phyloP scores from a whole-genome alignment of 1,284 basidiomycete genomes.

The Athelia sp. region DNA sequence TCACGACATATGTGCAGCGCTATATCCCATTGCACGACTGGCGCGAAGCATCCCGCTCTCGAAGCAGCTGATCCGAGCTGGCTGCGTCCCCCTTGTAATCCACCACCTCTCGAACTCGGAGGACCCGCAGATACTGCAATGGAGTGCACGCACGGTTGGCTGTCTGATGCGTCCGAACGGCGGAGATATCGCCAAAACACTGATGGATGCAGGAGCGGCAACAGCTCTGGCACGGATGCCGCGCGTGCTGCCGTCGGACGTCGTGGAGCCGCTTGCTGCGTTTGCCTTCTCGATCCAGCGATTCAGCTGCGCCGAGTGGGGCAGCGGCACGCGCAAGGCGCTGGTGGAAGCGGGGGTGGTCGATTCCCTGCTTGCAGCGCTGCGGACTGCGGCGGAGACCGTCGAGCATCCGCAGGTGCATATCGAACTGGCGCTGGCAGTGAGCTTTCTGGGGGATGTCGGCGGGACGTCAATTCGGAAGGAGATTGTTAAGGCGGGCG shows the following conservation, averaged over 20 bases:
- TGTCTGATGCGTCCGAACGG: constrained; percentile 23
- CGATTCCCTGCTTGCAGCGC: constrained; percentile 19
- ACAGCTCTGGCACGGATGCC: constrained; percentile 20
- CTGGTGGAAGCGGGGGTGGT: constrained; percentile 22
- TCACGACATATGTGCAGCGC: constrained; percentile 10
- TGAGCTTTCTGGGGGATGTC: constrained; percentile 21
- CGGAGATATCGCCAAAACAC: constrained; percentile 17
- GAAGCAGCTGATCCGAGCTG: constrained; percentile 16
- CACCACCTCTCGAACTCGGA: constrained; percentile 13
- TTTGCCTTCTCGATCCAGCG: constrained; percentile 22
- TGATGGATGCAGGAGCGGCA: constrained; percentile 20
- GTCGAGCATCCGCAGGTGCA: constrained; percentile 17
- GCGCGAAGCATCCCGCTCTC: constrained; percentile 21
- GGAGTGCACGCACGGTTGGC: constrained; percentile 18
- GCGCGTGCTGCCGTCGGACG: constrained; percentile 17
- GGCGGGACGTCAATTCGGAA: constrained; percentile 20
- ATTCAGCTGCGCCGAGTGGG: constrained; percentile 22
- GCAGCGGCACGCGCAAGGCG: constrained; percentile 17
- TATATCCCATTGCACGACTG: constrained; percentile 19
- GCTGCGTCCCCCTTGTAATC: constrained; percentile 14
- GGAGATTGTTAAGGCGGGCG: constrained; percentile 22
- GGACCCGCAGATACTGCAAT: constrained; percentile 17
- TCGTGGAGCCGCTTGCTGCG: constrained; percentile 18
- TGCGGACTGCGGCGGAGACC: constrained; percentile 17
- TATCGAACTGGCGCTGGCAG: constrained; percentile 20